Conservation (phyloP, 805 yeast genomes). For the Blastobotrys attinorum region DNA sequence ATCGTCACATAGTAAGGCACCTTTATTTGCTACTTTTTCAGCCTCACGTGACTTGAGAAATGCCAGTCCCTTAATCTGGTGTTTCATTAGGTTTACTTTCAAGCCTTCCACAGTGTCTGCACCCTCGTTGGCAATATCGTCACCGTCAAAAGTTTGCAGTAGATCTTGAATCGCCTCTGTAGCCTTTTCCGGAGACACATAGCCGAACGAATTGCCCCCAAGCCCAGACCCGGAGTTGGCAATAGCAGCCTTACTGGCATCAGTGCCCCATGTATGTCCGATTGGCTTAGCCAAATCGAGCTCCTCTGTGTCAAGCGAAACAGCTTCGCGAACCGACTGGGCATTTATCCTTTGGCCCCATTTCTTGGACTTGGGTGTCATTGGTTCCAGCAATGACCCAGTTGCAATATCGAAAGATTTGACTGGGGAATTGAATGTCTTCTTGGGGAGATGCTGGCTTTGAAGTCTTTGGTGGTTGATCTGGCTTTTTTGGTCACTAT, state of each 20-base stretch:
- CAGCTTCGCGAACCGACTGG: conserved; percentile 5
- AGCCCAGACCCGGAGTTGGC: not conserved
- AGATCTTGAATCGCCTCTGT: conserved; percentile 13
- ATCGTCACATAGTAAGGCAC: conserved; percentile 74
- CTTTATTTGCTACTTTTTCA: conserved; percentile 28
- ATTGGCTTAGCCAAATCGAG: not conserved
- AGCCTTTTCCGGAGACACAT: conserved; percentile 5
- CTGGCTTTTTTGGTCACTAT: not conserved
- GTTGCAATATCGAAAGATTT: conserved; percentile 6
- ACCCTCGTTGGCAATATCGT: conserved; percentile 5
- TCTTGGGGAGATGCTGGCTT: too few species aligned
- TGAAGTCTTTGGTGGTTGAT: not conserved
- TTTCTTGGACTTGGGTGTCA: conserved; percentile 18
- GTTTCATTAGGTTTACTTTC: conserved; percentile 34
- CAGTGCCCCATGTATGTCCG: not conserved
- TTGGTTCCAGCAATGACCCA: conserved; percentile 18
- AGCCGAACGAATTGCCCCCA: not conserved
- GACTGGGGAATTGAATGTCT: conserved; percentile 10
- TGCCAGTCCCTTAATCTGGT: conserved; percentile 38
- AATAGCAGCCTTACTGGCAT: not conserved
- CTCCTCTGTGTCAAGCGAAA: not conserved
- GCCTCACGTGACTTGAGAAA: conserved; percentile 36
- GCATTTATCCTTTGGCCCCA: conserved; percentile 17
- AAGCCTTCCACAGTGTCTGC: conserved; percentile 30
- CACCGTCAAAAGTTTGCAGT: conserved; percentile 10